Percentiles rank a stretch among this genome's conserved stretches.
Conservation (phyloP, 495 filamentous ascomycete genomes). For the Cercophora samala region DNA sequence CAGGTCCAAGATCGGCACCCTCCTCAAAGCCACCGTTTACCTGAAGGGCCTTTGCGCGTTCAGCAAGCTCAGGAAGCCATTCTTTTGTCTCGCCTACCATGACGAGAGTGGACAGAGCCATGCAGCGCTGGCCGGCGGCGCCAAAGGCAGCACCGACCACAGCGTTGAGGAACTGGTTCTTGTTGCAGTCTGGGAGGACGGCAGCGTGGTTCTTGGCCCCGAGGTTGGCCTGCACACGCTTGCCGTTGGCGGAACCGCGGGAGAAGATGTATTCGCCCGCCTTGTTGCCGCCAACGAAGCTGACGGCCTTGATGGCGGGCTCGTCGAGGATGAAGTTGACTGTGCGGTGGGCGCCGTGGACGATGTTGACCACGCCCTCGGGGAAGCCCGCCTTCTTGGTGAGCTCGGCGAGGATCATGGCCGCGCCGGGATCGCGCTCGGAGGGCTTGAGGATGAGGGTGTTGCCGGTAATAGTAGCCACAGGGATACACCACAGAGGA, state of each 20-base stretch:
- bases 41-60: constrained; percentile 82
- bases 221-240: constrained; percentile 92
- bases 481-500: constrained; percentile 92
- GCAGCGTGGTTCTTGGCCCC: constrained; percentile 98
- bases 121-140: constrained; percentile 94
- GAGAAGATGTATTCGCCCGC: constrained; percentile 96
- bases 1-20: constrained; percentile 91
- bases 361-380: constrained; percentile 87
- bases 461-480: constrained; percentile 93
- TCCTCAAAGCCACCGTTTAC: constrained; percentile 95
- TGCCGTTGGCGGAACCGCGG: constrained; percentile 88
- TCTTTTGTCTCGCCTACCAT: constrained; percentile 92
- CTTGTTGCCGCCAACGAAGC: constrained; percentile 94
- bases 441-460: constrained; percentile 94
- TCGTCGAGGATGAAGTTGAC: constrained; percentile 98
- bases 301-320: constrained; percentile 94
- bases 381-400: constrained; percentile 91
- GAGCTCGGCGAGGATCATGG: constrained; percentile 95
- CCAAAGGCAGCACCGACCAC: constrained; percentile 95
- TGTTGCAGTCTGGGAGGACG: constrained; percentile 93
- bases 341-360: constrained; percentile 85
- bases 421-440: constrained; percentile 94
- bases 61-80: constrained; percentile 88
- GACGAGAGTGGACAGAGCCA: constrained; percentile 92
- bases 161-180: constrained; percentile 93